A percentile compares a stretch with the other conserved stretches of the same genome.
Evolutionary conservation across 768 basidiomycete species (phyloP).

Genomic region (Hysterangium stoloniferum): DNA sequence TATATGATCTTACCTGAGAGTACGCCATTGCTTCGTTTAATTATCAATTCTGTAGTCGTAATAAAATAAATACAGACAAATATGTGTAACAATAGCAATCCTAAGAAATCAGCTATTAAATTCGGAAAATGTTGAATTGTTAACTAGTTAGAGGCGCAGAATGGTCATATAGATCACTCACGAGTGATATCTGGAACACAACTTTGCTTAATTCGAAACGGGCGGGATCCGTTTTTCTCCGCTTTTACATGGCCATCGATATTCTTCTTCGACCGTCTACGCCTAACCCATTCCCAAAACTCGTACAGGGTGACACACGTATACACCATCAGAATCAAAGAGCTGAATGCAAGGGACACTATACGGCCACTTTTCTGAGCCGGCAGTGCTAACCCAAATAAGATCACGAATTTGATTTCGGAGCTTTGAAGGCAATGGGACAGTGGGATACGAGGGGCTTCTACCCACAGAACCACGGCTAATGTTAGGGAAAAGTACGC

Average conservation of each 20-base stretch:
- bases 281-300: slow-evolving; percentile 21
- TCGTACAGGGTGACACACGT: slow-evolving; percentile 29
- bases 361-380: slow-evolving; percentile 27
- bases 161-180: too few relatives aligned
- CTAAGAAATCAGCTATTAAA: slow-evolving; percentile 35
- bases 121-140: slow-evolving; percentile 23
- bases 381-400: slow-evolving; percentile 27
- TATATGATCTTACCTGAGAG: not conserved
- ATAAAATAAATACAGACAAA: slow-evolving; percentile 35
- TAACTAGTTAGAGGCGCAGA: too few relatives aligned
- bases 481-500: slow-evolving; percentile 5
- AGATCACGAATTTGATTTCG: slow-evolving; percentile 26
- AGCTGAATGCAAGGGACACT: slow-evolving; percentile 26
- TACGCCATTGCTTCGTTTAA: slow-evolving; percentile 10
- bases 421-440: slow-evolving; percentile 24
- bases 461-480: slow-evolving; percentile 21
- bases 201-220: not conserved
- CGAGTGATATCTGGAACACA: too few relatives aligned
- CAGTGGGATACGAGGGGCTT: slow-evolving; percentile 23
- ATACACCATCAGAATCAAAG: slow-evolving; percentile 26
- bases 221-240: not conserved
- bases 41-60: slow-evolving; percentile 31
- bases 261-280: not conserved
- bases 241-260: slow-evolving; percentile 28
- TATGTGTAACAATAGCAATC: slow-evolving; percentile 30